Base-by-base conservation (phyloP, 495 filamentous ascomycete genomes). In the Darksidea phi region DNA sequence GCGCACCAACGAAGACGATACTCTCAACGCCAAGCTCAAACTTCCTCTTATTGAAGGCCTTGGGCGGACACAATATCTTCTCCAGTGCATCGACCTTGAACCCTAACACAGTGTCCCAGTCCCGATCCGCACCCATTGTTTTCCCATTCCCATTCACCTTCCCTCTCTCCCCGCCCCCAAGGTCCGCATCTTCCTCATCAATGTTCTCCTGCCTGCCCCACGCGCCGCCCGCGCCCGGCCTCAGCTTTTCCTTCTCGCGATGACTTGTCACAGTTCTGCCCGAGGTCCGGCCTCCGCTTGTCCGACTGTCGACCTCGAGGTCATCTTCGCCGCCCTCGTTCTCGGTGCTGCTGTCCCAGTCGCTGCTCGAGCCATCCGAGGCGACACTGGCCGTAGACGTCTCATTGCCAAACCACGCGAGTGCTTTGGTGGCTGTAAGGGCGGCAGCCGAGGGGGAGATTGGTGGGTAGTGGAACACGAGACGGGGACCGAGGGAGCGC, bases 391-490 rank as follows among this genome's bases (percentile, higher is more conserved):
- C 61, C 15, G 62, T 61, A 0, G 76, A 75, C 4, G 74, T 72
- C 11, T 74, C 68, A 48, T 63, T 48, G 63, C 71, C 57, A 66
- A 71, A 62, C 68, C 66, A 70, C 10, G 49, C 26, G 23, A 68
- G 59, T 1, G 43, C 48, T 15, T 51, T 57, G 47, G 58, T 59
- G 8, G 61, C 53, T 0, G 57, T 52, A 46, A 71, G 61, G 11
- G 65, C 69, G 42, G 72, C 62, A 45, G 71, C 54, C 77, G 78
- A 8, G 81, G 86, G 57, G 77, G 66, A 66, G 34, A 61, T 80
- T 21, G 84, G 84, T 13, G 92, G 92, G 71, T 95, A 95, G 77
- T 97, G 91, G 78, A 95, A 97, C 68, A 95, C 86, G 70, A 95
- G 88, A 47, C 83, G 81, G 24, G 91, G 89, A 6, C 60, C 64